phyloP scores from a whole-genome alignment of 345 rosid species.

The Clausena lansium region DNA sequence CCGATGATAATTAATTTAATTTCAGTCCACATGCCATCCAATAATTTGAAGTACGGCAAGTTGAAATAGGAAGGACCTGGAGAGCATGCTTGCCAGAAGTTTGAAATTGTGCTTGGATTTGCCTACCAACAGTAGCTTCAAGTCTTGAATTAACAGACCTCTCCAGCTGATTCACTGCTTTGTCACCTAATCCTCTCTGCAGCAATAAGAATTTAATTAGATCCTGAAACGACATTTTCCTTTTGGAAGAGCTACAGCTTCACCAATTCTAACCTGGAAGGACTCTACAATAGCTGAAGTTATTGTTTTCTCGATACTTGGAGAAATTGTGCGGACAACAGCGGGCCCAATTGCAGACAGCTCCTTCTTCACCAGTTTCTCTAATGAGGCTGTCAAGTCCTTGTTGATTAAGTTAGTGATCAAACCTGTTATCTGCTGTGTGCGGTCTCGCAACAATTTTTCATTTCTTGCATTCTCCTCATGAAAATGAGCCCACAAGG shows the following conservation, averaged over 20 bases:
- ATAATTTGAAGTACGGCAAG: not conserved
- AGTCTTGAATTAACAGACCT: constrained; percentile 78
- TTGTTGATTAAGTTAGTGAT: constrained; percentile 54
- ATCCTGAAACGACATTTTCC: constrained; percentile 4
- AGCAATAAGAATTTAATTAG: constrained; percentile 22
- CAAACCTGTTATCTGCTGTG: constrained; percentile 58
- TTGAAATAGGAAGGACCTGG: constrained; percentile 50
- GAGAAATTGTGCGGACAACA: constrained; percentile 52
- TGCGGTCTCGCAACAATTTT: constrained; percentile 52
- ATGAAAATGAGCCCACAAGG: constrained; percentile 77
- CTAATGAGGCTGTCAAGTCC: constrained; percentile 56
- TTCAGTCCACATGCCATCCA: not conserved
- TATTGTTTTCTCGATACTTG: constrained; percentile 65
- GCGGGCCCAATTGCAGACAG: constrained; percentile 50
- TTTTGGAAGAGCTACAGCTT: constrained; percentile 8
- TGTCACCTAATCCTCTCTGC: constrained; percentile 89
- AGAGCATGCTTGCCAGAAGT: constrained; percentile 93
- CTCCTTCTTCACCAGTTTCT: constrained; percentile 73
- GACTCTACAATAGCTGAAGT: constrained; percentile 66
- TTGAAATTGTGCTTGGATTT: constrained; percentile 88
- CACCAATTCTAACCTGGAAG: constrained; percentile 68
- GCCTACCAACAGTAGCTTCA: constrained; percentile 75
- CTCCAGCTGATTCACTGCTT: constrained; percentile 83
- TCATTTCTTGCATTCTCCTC: constrained; percentile 70
- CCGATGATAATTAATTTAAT: not conserved